Base-by-base conservation (phyloP, 2,329 filamentous ascomycete genomes). In the Penicillium sp. region DNA sequence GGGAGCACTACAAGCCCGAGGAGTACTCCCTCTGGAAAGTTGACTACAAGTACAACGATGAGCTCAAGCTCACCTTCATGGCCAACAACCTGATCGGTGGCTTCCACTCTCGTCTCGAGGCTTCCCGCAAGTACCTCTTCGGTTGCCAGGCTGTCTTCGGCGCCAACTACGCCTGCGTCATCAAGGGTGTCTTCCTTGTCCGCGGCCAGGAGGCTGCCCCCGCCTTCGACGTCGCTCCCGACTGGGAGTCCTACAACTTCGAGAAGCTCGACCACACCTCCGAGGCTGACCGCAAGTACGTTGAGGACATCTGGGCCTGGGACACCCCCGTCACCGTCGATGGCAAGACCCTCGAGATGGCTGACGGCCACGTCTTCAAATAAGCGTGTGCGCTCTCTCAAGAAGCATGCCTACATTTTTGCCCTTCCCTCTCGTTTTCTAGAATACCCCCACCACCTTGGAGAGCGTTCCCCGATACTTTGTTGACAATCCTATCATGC, bases 31-130 rank as follows among this genome's bases (percentile, higher is more conserved):
- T 98, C 73, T 98, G 90, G 89, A 84, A 83, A 72, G 77, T 90
- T 63, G 85, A 90, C 76, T 98, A 95, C 85, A 96, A 95, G 85
- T 98, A 98, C 82, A 95, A 96, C 76, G 84, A 95, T 53, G 93
- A 98, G 84, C 82, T 98, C 61, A 96, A 89, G 68, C 78, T 93
- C 74, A 87, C 86, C 68, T 98, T 98, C 87, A 98, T 98, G 93
- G 91, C 89, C 63, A 88, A 86, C 81, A 98, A 98, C 83, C 79
- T 97, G 74, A 91, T 98, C 71, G 90, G 81, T 75, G 93, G 93
- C 72, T 95, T 98, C 83, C 95, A 96, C 78, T 82, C 83, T 73
- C 93, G 93, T 80, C 88, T 98, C 52, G 93, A 98, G 82, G 93
- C 71, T 57, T 95, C 89, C 69, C 90, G 93, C 80, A 98, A 98